These are phyloP conservation scores for Pestalotiopsis sp. DNA, from an alignment of 2,329 filamentous ascomycete genomes.

Conservation along the genomic window DNA sequence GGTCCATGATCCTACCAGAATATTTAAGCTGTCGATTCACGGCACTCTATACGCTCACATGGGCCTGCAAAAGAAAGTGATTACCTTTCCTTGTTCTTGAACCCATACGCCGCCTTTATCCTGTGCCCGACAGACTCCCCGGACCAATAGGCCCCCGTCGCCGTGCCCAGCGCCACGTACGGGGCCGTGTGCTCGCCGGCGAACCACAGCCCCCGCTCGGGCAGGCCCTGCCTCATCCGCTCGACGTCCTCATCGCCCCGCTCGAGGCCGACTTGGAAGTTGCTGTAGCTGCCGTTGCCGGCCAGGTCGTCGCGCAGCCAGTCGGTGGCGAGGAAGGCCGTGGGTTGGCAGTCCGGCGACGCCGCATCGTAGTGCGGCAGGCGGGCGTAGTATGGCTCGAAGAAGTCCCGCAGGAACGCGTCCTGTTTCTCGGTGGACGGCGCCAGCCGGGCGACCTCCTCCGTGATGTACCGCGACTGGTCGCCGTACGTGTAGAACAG, in stretches of 20 bases:
- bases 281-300: constrained; percentile 81
- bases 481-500: constrained; percentile 80
- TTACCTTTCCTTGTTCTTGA: not conserved
- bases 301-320: constrained; percentile 82
- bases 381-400: constrained; percentile 76
- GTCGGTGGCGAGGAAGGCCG: constrained; percentile 67
- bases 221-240: constrained; percentile 62
- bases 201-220: constrained; percentile 75
- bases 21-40: no score
- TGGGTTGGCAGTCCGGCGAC: constrained; percentile 62
- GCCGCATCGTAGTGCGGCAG: constrained; percentile 67
- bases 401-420: constrained; percentile 64
- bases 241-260: constrained; percentile 74
- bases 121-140: constrained; percentile 15
- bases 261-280: constrained; percentile 78
- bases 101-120: constrained; percentile 15
- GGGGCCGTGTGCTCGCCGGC: constrained; percentile 91
- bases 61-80: not conserved
- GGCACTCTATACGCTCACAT: not conserved
- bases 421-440: constrained; percentile 49
- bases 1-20: no score
- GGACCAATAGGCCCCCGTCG: constrained; percentile 84
- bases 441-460: constrained; percentile 42
- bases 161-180: constrained; percentile 86
- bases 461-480: constrained; percentile 58